These are phyloP conservation scores for Dentipellis fragilis DNA, from an alignment of 768 basidiomycete species.

Conservation along the genomic window DNA sequence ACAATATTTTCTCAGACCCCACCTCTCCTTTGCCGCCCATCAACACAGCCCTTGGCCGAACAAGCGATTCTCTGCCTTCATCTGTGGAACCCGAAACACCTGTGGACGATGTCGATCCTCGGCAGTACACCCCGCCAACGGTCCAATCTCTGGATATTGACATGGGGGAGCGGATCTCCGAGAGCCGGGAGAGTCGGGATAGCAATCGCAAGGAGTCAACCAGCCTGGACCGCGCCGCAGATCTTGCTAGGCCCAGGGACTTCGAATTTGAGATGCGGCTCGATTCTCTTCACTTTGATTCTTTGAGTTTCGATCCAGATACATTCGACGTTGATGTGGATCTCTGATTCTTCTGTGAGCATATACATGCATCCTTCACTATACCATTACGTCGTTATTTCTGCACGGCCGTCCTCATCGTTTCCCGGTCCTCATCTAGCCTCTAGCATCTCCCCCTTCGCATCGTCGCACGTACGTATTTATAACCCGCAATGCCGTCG, in stretches of 20 bases:
- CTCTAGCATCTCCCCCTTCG: background rate
- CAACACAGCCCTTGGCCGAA: background rate
- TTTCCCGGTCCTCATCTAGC: background rate
- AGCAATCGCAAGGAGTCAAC: background rate
- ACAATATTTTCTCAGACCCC: slow-evolving; percentile 20
- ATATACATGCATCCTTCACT: background rate
- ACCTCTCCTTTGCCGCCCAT: slow-evolving; percentile 2
- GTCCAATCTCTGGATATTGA: background rate
- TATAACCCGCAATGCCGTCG: background rate
- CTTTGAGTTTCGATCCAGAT: slow-evolving; percentile 56
- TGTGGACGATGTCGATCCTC: background rate
- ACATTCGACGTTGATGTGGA: slow-evolving; percentile 28
- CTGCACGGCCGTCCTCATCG: background rate
- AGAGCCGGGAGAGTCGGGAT: background rate
- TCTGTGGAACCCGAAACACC: slow-evolving; percentile 1
- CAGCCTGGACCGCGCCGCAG: background rate
- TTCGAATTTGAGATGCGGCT: slow-evolving; percentile 54
- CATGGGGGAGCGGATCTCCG: background rate
- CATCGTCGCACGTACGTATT: slow-evolving; percentile 5
- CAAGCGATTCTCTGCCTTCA: slow-evolving; percentile 1
- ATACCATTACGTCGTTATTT: background rate
- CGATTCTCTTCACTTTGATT: slow-evolving; percentile 67
- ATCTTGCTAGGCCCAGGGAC: slow-evolving; percentile 20
- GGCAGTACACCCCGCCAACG: background rate
- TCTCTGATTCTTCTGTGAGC: slow-evolving; percentile 7